Conservation (phyloP, 1,284 basidiomycete species). For the Malassezia furfur region DNA sequence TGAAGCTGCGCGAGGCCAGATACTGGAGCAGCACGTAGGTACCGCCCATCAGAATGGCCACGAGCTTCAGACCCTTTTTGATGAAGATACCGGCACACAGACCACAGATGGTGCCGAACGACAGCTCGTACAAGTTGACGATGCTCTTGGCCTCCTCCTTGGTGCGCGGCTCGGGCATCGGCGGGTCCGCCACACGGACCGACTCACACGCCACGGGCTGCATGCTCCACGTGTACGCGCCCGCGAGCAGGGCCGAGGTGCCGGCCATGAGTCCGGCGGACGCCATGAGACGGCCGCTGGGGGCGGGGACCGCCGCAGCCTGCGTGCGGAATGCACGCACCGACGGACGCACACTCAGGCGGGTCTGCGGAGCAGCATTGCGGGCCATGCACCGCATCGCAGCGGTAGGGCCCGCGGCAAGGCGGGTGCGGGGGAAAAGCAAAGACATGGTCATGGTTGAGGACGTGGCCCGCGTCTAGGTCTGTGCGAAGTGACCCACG, state of each 20-base stretch:
- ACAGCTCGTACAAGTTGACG: constrained; percentile 69
- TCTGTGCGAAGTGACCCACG: not conserved
- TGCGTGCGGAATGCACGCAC: constrained; percentile 5
- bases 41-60: constrained; percentile 70
- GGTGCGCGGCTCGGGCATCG: not conserved
- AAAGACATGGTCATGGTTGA: constrained; percentile 4
- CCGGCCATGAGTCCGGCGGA: constrained; percentile 10
- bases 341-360: not conserved
- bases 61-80: constrained; percentile 76
- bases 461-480: no score
- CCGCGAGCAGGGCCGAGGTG: constrained; percentile 5
- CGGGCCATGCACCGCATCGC: not conserved
- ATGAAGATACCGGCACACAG: constrained; percentile 84
- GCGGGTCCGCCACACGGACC: not conserved
- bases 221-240: not conserved
- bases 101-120: constrained; percentile 73
- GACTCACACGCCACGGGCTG: constrained; percentile 12
- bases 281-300: constrained; percentile 1
- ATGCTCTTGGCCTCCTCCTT: constrained; percentile 55
- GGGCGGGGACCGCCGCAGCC: not conserved
- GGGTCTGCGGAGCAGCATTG: not conserved
- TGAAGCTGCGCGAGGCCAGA: constrained; percentile 49
- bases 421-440: not conserved
- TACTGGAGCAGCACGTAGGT: constrained; percentile 42
- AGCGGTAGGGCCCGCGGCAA: not conserved